Evolutionary conservation across 2,329 filamentous ascomycete genomes (phyloP), one percentile per base, ranked within the genome.

Genomic region (Orbilia javanica): DNA sequence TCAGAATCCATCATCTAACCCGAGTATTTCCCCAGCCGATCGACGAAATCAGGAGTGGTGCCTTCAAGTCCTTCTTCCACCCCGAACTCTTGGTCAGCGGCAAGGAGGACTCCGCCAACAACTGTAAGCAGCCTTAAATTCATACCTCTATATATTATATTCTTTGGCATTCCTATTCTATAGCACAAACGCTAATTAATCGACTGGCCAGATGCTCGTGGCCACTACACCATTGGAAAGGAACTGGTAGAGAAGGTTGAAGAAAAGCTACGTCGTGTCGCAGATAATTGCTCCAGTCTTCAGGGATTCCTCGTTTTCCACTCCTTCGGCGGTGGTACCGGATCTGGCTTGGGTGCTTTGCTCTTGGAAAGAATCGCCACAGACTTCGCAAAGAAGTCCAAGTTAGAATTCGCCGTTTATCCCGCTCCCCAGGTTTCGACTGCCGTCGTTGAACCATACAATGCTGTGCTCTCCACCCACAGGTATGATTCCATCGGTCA

Each of bases 221-320:
- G 89, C 79, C 89, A 91, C 84, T 91, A 91, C 84, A 91, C 89
- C 52, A 88, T 91, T 82, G 89, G 89, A 82, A 91, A 91, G 85
- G 89, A 91, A 83, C 86, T 91, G 81, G 87, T 90, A 76, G 89
- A 90, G 82, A 86, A 85, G 69, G 89, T 90, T 72, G 86, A 90
- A 82, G 89, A 91, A 81, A 88, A 88, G 81, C 87, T 91, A 81
- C 88, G 89, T 81, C 88, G 89, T 81, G 88, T 91, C 81, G 87
- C 87, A 89, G 89, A 91, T 83, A 90, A 90, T 85, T 91, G 89
- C 85, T 86, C 87, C 34, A 90, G 88, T 75, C 87, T 91, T 64
- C 89, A 91, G 83, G 89, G 89, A 68, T 91, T 91, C 85, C 84
- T 91, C 80, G 88, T 91, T 83, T 91, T 91, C 86, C 89, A 91